These are phyloP conservation scores for Pseudocercospora crystallina DNA, from an alignment of 2,329 filamentous ascomycete species.

Conservation along the genomic window DNA sequence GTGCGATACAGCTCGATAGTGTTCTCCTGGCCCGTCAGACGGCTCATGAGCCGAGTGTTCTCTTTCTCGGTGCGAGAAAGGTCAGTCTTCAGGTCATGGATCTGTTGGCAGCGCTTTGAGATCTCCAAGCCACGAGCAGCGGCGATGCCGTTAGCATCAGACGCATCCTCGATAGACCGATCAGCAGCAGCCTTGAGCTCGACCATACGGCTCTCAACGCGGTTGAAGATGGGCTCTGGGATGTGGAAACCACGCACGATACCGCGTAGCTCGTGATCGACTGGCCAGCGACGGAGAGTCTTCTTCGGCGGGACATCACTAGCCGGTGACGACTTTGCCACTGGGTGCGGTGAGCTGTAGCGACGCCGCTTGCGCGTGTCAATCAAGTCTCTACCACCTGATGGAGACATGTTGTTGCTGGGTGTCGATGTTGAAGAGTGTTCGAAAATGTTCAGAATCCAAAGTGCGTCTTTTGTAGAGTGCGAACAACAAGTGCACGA, in stretches of 20 bases:
- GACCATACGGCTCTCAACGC: neutral
- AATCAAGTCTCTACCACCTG: neutral
- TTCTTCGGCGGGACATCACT: no score
- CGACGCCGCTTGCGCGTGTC: neutral
- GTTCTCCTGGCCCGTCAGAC: no score
- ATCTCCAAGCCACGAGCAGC: constrained; percentile 9
- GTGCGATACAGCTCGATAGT: neutral
- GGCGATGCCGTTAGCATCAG: neutral
- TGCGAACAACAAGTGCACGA: no score
- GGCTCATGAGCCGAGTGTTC: neutral
- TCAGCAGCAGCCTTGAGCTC: constrained; percentile 1
- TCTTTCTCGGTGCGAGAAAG: neutral
- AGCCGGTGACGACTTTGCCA: neutral
- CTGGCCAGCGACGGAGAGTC: neutral
- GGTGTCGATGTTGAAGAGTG: neutral
- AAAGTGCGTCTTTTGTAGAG: no score
- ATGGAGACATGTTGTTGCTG: neutral
- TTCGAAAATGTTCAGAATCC: no score
- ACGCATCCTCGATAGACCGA: neutral
- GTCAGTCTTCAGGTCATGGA: neutral
- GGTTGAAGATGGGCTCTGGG: neutral
- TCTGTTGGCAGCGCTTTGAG: constrained; percentile 7
- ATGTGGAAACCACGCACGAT: neutral
- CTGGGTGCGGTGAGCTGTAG: neutral
- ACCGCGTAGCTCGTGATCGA: neutral